Evolutionary conservation across 345 rosid genomes (phyloP), one percentile per base, ranked within the genome.

Genomic region (Cardiospermum halicacabum): DNA sequence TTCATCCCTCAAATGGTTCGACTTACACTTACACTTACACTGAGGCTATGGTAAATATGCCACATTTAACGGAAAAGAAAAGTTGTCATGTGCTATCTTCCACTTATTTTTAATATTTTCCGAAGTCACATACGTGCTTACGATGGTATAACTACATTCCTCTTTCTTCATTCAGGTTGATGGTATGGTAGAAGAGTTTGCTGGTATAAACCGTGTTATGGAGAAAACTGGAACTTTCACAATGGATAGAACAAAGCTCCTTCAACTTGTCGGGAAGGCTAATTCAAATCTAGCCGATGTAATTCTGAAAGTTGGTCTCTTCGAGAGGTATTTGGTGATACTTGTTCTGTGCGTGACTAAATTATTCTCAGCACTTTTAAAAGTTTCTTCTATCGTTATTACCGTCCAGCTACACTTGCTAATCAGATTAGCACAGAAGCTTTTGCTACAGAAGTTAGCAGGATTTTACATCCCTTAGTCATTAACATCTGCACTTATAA

Each of bases 181-280:
- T 70, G 89, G 89, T 58, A 79, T 92, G 89, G 93, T 92, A 58
- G 91, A 89, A 82, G 96, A 90, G 79, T 92, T 92, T 85, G 96
- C 96, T 4, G 84, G 81, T 64, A 88, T 92, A 80, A 92, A 92
- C 66, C 92, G 92, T 56, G 85, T 75, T 39, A 82, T 92, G 96
- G 93, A 88, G 76, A 82, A 86, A 75, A 86, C 89, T 11, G 96
- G 96, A 64, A 92, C 93, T 32, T 92, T 92, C 82, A 88, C 96
- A 62, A 92, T 92, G 98, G 89, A 85, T 71, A 81, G 93, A 82
- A 88, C 64, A 75, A 89, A 86, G 72, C 98, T 92, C 73, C 74
- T 92, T 66, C 87, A 86, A 62, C 93, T 92, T 53, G 96, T 89
- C 45, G 98, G 98, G 74, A 89, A 92, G 81, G 98, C 96, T 56